A percentile compares a stretch with the other conserved stretches of the same genome.
Conservation (phyloP, 768 basidiomycete genomes). For the Zangia roseola region DNA sequence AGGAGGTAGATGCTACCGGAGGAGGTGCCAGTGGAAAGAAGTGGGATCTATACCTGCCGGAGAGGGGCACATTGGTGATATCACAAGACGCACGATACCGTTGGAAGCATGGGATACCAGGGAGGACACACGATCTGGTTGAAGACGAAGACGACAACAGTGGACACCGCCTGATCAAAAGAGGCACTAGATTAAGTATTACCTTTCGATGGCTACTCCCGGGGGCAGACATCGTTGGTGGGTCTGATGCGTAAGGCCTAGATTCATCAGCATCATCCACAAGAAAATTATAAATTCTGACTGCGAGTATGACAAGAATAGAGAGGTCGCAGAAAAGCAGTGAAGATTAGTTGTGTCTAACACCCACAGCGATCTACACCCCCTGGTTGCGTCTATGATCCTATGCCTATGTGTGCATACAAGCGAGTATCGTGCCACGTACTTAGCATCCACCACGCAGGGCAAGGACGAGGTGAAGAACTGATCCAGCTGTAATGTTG, state of each 20-base stretch:
- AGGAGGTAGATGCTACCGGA: conserved; percentile 21
- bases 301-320: not conserved
- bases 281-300: conserved; percentile 1
- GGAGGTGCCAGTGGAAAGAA: conserved; percentile 3
- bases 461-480: conserved; percentile 92
- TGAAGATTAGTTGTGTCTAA: conserved; percentile 31
- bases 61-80: conserved; percentile 73
- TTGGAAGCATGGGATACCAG: conserved; percentile 88
- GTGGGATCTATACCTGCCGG: conserved; percentile 67
- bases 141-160: conserved; percentile 27
- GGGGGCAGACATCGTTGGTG: conserved; percentile 83
- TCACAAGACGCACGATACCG: conserved; percentile 77
- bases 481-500: conserved; percentile 80
- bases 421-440: conserved; percentile 3
- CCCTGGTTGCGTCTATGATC: conserved; percentile 24
- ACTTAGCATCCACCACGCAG: conserved; percentile 80
- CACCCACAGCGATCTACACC: conserved; percentile 25
- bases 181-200: conserved; percentile 68
- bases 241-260: conserved; percentile 26
- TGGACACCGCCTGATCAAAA: conserved; percentile 40
- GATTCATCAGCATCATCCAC: conserved; percentile 1
- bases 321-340: conserved; percentile 7
- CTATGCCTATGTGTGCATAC: conserved; percentile 20
- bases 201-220: conserved; percentile 86
- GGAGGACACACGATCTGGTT: conserved; percentile 59